Percentiles rank a stretch among this genome's conserved stretches.
These are phyloP conservation scores for Solanum bukasovii DNA, from an alignment of 257 asterid genomes.

Conservation along the genomic window DNA sequence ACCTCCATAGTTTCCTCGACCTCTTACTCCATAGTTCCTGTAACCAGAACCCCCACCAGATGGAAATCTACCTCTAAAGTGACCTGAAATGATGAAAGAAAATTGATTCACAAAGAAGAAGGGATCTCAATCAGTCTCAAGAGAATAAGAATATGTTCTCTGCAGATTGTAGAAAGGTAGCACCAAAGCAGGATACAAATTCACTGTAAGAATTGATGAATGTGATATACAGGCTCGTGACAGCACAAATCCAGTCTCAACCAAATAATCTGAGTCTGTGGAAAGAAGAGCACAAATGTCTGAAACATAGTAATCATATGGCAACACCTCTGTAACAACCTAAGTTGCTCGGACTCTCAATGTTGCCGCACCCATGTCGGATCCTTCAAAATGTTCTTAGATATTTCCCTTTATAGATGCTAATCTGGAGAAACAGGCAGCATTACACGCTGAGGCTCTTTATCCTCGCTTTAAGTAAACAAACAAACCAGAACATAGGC, in stretches of 20 bases:
- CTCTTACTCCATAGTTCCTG: conserved; percentile 78
- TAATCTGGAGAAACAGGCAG: background rate
- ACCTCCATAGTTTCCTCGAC: conserved; percentile 67
- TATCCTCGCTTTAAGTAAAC: background rate
- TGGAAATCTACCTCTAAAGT: conserved; percentile 49
- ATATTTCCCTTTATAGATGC: background rate
- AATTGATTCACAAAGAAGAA: background rate
- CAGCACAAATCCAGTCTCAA: background rate
- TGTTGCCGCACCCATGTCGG: background rate
- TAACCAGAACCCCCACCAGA: conserved; percentile 62
- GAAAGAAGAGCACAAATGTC: background rate
- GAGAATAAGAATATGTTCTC: background rate
- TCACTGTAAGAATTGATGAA: background rate
- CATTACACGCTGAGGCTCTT: background rate
- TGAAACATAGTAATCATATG: background rate
- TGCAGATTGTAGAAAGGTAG: background rate
- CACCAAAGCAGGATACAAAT: background rate
- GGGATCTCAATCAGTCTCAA: background rate
- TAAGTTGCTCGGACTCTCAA: background rate
- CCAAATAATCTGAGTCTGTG: background rate
- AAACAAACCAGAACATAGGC: background rate
- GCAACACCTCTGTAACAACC: background rate
- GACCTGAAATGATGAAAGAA: conserved; percentile 22
- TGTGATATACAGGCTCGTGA: background rate
- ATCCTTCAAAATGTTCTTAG: background rate